A percentile compares a stretch with the other conserved stretches of the same genome.
These are phyloP conservation scores for Gillenia trifoliata DNA, from an alignment of 306 rosid genomes.

Conservation along the genomic window DNA sequence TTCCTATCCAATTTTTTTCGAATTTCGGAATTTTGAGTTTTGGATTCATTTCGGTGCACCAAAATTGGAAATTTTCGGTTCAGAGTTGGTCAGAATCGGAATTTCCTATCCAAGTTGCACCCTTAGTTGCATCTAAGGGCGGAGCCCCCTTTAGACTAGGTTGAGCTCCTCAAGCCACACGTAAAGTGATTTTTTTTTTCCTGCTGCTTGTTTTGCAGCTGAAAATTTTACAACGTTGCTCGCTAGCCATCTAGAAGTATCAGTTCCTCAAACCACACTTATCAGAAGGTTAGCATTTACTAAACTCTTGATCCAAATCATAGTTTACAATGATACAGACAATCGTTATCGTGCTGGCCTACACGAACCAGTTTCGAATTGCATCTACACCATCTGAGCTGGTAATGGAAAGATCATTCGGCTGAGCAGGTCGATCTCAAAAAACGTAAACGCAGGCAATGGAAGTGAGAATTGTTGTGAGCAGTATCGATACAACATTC, in stretches of 20 bases:
- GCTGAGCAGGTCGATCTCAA: conserved; percentile 21
- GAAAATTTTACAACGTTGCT: not conserved
- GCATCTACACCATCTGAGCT: conserved; percentile 14
- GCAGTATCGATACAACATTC: conserved; percentile 61
- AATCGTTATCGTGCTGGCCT: not conserved
- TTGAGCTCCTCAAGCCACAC: too few species aligned
- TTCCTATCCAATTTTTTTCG: too few species aligned
- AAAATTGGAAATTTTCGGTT: too few species aligned
- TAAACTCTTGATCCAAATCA: not conserved
- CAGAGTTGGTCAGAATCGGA: too few species aligned
- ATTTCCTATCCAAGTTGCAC: too few species aligned
- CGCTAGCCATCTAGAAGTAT: not conserved
- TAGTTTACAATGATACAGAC: not conserved
- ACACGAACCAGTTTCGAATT: conserved; percentile 5
- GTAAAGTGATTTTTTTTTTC: not conserved
- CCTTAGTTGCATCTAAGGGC: too few species aligned
- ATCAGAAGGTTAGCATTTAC: not conserved
- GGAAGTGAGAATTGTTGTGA: conserved; percentile 65
- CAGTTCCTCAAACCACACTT: not conserved
- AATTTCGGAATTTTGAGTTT: too few species aligned
- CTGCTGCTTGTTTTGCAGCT: not conserved
- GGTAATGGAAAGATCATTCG: not conserved
- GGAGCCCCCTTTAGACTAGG: too few species aligned
- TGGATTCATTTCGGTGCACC: too few species aligned
- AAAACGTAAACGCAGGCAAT: conserved; percentile 51